Evolutionary conservation across 2,329 filamentous ascomycete genomes (phyloP), one percentile per base, ranked within the genome.

Genomic region (Aspergillus viridinutans): DNA sequence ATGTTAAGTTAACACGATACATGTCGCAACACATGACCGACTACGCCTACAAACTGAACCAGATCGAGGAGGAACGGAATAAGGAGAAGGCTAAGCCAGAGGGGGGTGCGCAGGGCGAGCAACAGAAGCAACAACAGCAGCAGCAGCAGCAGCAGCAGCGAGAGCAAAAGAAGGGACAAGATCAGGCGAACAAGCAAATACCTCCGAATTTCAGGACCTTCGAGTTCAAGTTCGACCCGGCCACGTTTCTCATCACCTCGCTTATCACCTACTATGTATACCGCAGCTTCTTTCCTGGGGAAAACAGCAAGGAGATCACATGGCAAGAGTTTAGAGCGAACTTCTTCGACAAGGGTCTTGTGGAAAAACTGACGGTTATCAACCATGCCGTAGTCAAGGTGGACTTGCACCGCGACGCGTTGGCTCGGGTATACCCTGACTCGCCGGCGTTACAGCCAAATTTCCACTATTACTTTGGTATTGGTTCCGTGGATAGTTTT

Each of bases 311-410:
- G 68, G 93, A 99, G 71, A 97, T 99, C 58, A 97, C 94, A 55
- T 99, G 92, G 90, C 92, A 99, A 76, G 94, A 99, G 77, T 90
- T 99, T 77, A 83, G 90, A 61, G 92, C 86, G 65, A 94, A 91
- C 32, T 97, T 96, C 81, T 81, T 99, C 59, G 92, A 97, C 76
- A 97, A 96, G 80, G 94, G 94, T 7, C 82, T 99, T 25, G 92
- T 99, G 21, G 90, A 97, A 77, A 97, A 92, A 79, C 83, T 99
- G 64, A 87, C 87, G 20, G 87, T 96, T 35, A 83, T 96, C 52
- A 86, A 92, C 65, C 84, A 87, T 61, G 86, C 85, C 67, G 85
- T 84, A 60, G 94, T 97, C 49, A 85, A 89, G 54, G 90, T 97
- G 32, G 85, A 90, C 63, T 80, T 94, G 50, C 86, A 95, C 72